Conservation (phyloP, 192 early-diverging fungal species). For the Entomortierella beljakovae region DNA sequence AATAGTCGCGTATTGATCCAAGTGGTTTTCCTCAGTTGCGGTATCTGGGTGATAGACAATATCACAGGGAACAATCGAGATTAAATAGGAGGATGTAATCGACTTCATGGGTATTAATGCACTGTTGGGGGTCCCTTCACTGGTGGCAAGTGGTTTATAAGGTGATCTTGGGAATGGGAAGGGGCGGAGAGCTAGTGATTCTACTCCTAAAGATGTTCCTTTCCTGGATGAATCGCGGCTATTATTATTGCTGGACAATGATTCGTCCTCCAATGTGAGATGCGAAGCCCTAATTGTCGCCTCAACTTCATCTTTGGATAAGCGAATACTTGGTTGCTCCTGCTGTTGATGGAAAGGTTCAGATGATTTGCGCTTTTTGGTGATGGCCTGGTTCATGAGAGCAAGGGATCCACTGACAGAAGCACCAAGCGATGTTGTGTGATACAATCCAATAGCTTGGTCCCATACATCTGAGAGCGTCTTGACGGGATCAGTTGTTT, state of each 20-base stretch:
- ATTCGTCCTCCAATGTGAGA: conserved; percentile 30
- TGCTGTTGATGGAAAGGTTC: conserved; percentile 51
- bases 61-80: conserved; percentile 58
- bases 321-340: conserved; percentile 37
- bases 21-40: conserved; percentile 52
- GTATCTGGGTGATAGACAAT: conserved; percentile 49
- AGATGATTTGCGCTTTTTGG: conserved; percentile 44
- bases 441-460: conserved; percentile 31
- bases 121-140: conserved; percentile 40
- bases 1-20: conserved; percentile 66
- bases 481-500: conserved; percentile 36
- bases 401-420: not conserved
- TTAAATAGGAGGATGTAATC: conserved; percentile 56
- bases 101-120: conserved; percentile 61
- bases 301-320: conserved; percentile 36
- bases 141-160: conserved; percentile 51
- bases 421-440: conserved; percentile 7
- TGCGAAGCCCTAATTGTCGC: conserved; percentile 37
- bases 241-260: not conserved
- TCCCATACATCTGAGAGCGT: conserved; percentile 43
- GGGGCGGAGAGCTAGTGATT: conserved; percentile 10
- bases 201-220: not conserved
- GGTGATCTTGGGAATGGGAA: conserved; percentile 59
- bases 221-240: not conserved
- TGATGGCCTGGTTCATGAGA: not conserved